phyloP scores from a whole-genome alignment of 1,284 basidiomycete species.

The Trichosporon sp. region DNA sequence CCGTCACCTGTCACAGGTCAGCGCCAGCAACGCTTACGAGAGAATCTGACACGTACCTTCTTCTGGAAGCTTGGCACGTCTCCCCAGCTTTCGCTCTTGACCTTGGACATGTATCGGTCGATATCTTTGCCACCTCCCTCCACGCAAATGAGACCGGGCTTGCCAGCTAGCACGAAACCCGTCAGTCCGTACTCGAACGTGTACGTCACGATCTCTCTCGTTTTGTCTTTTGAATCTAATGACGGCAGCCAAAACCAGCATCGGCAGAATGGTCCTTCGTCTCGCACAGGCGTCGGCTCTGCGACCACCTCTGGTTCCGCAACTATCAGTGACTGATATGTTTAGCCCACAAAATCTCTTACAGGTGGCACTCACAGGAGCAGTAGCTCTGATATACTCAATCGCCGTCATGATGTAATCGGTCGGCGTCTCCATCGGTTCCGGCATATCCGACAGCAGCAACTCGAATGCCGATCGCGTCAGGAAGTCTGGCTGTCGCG shows the following conservation, averaged over 20 bases:
- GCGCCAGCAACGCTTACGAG: not conserved
- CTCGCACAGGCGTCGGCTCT: not conserved
- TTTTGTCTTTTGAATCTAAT: slow-evolving; percentile 47
- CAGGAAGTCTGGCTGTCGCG: slow-evolving; percentile 31
- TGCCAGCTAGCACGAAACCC: slow-evolving; percentile 51
- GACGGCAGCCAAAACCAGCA: slow-evolving; percentile 51
- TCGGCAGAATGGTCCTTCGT: slow-evolving; percentile 28
- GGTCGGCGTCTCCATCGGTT: slow-evolving; percentile 7
- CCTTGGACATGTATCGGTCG: slow-evolving; percentile 49
- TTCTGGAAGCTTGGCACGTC: slow-evolving; percentile 52
- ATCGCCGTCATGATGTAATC: slow-evolving; percentile 33
- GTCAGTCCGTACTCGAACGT: slow-evolving; percentile 45
- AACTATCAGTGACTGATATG: not conserved
- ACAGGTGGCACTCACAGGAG: not conserved
- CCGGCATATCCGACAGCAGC: slow-evolving; percentile 12
- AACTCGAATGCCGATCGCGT: slow-evolving; percentile 18
- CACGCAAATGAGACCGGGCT: slow-evolving; percentile 51
- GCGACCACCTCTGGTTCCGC: not conserved
- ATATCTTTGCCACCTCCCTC: slow-evolving; percentile 46
- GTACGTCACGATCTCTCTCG: slow-evolving; percentile 48
- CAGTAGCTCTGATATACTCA: slow-evolving; percentile 19
- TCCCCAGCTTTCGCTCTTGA: slow-evolving; percentile 51
- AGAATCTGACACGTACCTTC: slow-evolving; percentile 36
- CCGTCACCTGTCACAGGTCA: slow-evolving; percentile 41
- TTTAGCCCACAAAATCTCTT: not conserved